Base-by-base conservation (phyloP, 306 rosid species). In the Prinsepia uniflora region DNA sequence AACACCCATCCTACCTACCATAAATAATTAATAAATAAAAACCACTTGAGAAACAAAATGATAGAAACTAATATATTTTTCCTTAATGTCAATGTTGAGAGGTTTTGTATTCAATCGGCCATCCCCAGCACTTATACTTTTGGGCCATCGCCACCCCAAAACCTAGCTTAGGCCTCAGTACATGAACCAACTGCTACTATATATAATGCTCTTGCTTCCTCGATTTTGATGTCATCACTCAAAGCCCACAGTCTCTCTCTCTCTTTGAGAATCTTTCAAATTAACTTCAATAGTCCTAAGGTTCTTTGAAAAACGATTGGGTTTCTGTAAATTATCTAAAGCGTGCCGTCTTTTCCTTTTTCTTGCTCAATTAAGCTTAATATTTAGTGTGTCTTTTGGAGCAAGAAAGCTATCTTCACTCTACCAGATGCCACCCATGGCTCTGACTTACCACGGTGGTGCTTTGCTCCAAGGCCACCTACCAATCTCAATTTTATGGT, bases 401-500 rank as follows among this genome's bases (percentile, higher is more conserved):
- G 36, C 76, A 0, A 81, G 80, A 67, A 84, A 66, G 77, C 67
- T 73, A 8, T 24, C 67, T 9, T 78, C 79, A 4, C 60, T 84
- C 5, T 78, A 75, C 66, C 71, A 81, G 45, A 49, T 79, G 40
- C 80, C 71, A 10, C 46, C 81, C 5, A 2, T 76, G 77, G 41
- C 53, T 6, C 54, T 77, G 0, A 49, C 42, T 14, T 74, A 77
- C 67, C 82, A 77, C 11, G 69, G 80, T 22, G 84, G 80, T 6
- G 65, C 50, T 65, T 50, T 79, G 39, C 84, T 79, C 30, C 55
- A 73, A n/a, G 80, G 82, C 9, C 39, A 70, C 43, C 49, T 73
- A 48, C 66, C 73, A 2, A 53, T 83, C 39, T 70, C 77, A 18
- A 64, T 79, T 46, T 30, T 79, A 17, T 79, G 84, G 84, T 83